Evolutionary conservation across 2,329 filamentous ascomycete species (phyloP).

Genomic region (Aspergillus persii): DNA sequence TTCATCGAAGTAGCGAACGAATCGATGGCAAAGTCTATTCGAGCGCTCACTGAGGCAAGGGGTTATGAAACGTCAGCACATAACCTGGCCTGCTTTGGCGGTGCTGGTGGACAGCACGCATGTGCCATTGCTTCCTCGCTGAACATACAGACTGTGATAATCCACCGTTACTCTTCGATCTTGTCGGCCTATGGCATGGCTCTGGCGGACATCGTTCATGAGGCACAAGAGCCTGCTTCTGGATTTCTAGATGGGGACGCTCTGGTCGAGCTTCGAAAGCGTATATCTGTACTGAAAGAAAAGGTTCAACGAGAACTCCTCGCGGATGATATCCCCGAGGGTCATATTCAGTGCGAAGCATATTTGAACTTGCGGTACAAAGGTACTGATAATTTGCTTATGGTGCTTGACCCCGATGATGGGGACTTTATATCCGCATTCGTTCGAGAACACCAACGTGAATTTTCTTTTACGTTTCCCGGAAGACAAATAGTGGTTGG

Average conservation of each 20-base stretch:
- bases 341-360: constrained; percentile 9
- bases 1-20: background rate
- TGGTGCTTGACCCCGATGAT: constrained; percentile 29
- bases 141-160: constrained; percentile 75
- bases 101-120: constrained; percentile 85
- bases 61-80: constrained; percentile 86
- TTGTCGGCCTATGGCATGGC: constrained; percentile 92
- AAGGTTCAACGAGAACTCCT: constrained; percentile 31
- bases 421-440: constrained; percentile 33
- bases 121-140: constrained; percentile 84
- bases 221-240: constrained; percentile 44
- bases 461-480: constrained; percentile 43
- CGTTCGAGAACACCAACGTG: constrained; percentile 31
- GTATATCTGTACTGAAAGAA: constrained; percentile 27
- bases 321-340: background rate
- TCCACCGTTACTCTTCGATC: constrained; percentile 85
- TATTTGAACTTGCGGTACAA: constrained; percentile 43
- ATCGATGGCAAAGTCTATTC: background rate
- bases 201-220: constrained; percentile 73
- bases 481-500: constrained; percentile 34
- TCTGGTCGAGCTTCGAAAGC: constrained; percentile 26
- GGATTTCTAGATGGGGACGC: constrained; percentile 14
- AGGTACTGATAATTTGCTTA: constrained; percentile 46
- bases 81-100: constrained; percentile 80
- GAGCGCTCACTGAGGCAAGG: constrained; percentile 59